These are phyloP conservation scores for Yamadazyma conglobata DNA, from an alignment of 1,139 yeast genomes.

Conservation along the genomic window DNA sequence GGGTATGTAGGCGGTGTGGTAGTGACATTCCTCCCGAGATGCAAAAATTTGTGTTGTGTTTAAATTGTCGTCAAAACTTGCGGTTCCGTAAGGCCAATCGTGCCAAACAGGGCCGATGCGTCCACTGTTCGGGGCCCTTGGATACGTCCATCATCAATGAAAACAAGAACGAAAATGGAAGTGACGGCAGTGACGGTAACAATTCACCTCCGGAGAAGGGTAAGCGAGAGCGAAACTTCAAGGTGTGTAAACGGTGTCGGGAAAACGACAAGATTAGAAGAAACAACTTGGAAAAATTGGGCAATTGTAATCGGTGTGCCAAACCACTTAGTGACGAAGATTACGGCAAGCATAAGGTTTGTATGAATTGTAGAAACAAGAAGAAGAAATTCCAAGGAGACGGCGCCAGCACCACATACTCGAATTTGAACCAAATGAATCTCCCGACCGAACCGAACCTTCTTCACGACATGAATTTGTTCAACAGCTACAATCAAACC, in stretches of 20 bases:
- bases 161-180: too few relatives aligned
- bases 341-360: constrained; percentile 54
- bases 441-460: constrained; percentile 6
- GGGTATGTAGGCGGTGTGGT: constrained; percentile 67
- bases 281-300: constrained; percentile 51
- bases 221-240: constrained; percentile 35
- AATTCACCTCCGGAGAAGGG: constrained; percentile 8
- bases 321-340: constrained; percentile 41
- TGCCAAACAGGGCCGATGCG: constrained; percentile 62
- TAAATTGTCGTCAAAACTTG: constrained; percentile 52
- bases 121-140: constrained; percentile 63
- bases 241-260: constrained; percentile 63
- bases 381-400: too few relatives aligned
- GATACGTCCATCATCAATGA: constrained; percentile 39
- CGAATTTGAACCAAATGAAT: constrained; percentile 6
- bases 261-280: constrained; percentile 58
- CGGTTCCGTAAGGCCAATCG: constrained; percentile 55
- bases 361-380: constrained; percentile 49
- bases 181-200: constrained; percentile 7
- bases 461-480: constrained; percentile 8
- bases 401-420: too few relatives aligned
- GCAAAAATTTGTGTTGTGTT: constrained; percentile 55
- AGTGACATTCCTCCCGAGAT: constrained; percentile 47
- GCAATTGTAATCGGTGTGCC: constrained; percentile 63
- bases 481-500: constrained; percentile 8